Evolutionary conservation across 805 yeast genomes (phyloP), one percentile per base, ranked within the genome.

Genomic region (Kuraishia borneana): DNA sequence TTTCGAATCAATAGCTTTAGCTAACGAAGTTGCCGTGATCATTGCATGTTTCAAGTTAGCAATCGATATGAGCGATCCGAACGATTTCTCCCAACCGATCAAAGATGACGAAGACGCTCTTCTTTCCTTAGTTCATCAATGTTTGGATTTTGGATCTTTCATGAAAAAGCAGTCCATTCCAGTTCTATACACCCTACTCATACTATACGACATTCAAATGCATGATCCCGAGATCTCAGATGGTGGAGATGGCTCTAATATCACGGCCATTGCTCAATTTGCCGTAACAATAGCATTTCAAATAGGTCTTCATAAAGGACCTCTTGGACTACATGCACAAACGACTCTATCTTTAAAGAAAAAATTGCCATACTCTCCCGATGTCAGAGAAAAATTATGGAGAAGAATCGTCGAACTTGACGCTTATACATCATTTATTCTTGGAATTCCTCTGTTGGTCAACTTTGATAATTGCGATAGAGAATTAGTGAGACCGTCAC

Each of bases 241-340:
- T 21, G 42, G 44, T 8, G 44, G 40, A 5, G 46, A 40, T 26
- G 42, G 27, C 21, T 35, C 49, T 2, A 45, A 47, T 30, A 21
- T 40, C 1, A 26, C 30, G 5, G 32, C 42, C 2, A 26, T 38
- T 7, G 32, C 39, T 22, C 39, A 39, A 7, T 14, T 29, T 3
- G 21, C 44, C 1, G 12, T 48, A 8, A 25, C 32, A 5, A 19
- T 46, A 14, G 42, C 46, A 9, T 37, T 28, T 19, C 44, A 42
- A 14, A 16, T 50, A 32, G 53, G 53, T 2, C 7, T 47, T 20
- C 52, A 50, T 35, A 32, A 48, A 19, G 38, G 42, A 2, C 36
- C 41, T 14, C 13, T 16, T 16, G 7, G 10, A 8, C 7, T 21
- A 8, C 23, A 7, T 21, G 7, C 10, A 8, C 8, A 25, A 13